A percentile compares a stretch with the other conserved stretches of the same genome.
Evolutionary conservation across 83 land plant species (phyloP).

Genomic region (Picea mariana): DNA sequence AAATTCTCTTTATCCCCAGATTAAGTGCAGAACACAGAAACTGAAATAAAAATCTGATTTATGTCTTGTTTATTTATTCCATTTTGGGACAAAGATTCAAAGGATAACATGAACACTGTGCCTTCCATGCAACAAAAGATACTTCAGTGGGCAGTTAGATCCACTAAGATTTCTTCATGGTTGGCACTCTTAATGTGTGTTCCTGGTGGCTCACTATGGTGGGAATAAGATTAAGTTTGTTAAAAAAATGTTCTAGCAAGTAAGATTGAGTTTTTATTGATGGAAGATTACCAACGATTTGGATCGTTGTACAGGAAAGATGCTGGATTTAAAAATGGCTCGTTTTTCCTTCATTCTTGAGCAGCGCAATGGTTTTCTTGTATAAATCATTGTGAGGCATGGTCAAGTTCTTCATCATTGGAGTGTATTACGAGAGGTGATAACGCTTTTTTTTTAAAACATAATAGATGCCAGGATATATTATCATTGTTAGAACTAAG

Average conservation of each 20-base stretch:
- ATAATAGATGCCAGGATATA: too few species aligned
- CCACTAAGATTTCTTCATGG: slow-evolving; percentile 45
- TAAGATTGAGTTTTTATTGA: neutral
- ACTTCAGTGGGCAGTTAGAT: slow-evolving; percentile 62
- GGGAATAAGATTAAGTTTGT: neutral
- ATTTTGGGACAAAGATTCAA: slow-evolving; percentile 10
- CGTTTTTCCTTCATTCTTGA: too few species aligned
- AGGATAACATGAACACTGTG: slow-evolving; percentile 10
- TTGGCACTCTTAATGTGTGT: slow-evolving; percentile 12
- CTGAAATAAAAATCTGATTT: slow-evolving; percentile 8
- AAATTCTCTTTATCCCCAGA: slow-evolving; percentile 6
- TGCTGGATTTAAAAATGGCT: too few species aligned
- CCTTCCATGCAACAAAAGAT: slow-evolving; percentile 12
- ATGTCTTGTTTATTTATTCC: slow-evolving; percentile 11
- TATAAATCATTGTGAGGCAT: too few species aligned
- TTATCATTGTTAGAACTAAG: too few species aligned
- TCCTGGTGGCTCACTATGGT: slow-evolving; percentile 1
- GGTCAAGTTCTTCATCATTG: too few species aligned
- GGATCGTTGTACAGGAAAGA: too few species aligned
- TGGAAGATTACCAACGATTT: too few species aligned
- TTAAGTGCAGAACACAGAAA: slow-evolving; percentile 10
- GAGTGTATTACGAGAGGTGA: too few species aligned
- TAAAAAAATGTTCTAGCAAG: neutral
- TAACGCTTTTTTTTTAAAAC: too few species aligned
- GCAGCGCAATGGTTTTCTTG: too few species aligned